Conservation (phyloP, 129 eudicot genomes). For the Lactuca saligna region DNA sequence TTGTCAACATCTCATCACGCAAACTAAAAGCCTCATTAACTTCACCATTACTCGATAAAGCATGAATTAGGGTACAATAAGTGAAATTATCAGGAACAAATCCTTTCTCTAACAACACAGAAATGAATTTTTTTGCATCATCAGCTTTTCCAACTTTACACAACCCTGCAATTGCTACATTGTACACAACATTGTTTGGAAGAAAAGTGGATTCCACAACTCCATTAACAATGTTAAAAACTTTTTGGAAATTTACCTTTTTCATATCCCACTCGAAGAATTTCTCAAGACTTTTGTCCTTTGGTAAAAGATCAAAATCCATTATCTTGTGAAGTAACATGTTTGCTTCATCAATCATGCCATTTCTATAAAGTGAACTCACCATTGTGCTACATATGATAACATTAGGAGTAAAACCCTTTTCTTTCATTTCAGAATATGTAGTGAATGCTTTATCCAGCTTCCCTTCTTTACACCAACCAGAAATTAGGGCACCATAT, state of each 20-base stretch:
- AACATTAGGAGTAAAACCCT: conserved; percentile 61
- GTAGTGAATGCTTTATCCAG: conserved; percentile 59
- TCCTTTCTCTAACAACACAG: conserved; percentile 51
- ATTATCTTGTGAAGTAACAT: conserved; percentile 59
- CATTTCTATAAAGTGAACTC: conserved; percentile 64
- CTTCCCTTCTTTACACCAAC: conserved; percentile 76
- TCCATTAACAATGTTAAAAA: conserved; percentile 43
- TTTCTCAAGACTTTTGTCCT: conserved; percentile 32
- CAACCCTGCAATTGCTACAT: conserved; percentile 68
- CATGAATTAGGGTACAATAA: conserved; percentile 69
- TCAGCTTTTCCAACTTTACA: conserved; percentile 69
- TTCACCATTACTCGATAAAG: conserved; percentile 54
- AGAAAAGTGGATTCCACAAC: conserved; percentile 31
- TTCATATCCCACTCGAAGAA: conserved; percentile 31
- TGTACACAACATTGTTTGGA: conserved; percentile 60
- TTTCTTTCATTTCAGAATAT: conserved; percentile 65
- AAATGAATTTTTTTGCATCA: conserved; percentile 49
- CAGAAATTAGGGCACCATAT: conserved; percentile 76
- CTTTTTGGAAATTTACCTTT: conserved; percentile 27
- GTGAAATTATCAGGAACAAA: conserved; percentile 75
- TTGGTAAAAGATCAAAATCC: conserved; percentile 46
- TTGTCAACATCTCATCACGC: conserved; percentile 73
- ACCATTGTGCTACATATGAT: conserved; percentile 57
- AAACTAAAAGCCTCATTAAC: conserved; percentile 69
- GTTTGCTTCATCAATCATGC: conserved; percentile 59